phyloP scores from a whole-genome alignment of 345 rosid species.

The Sisymbrium irio region DNA sequence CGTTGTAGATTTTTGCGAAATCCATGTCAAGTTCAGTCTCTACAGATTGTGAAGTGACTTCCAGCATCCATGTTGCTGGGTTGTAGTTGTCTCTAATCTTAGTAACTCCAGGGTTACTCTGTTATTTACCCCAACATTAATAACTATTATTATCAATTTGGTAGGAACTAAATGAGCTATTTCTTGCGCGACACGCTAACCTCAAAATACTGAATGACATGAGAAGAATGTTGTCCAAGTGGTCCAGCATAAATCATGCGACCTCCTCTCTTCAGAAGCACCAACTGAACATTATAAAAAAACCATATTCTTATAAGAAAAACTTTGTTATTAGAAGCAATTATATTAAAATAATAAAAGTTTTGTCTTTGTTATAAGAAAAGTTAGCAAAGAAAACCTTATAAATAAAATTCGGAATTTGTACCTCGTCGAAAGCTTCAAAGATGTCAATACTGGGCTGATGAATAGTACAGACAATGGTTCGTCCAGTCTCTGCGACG shows the following conservation, averaged over 20 bases:
- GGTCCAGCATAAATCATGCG: conserved; percentile 62
- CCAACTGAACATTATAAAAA: conserved; percentile 57
- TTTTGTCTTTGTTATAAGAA: too few relatives aligned
- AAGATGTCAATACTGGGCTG: conserved; percentile 85
- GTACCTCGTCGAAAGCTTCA: conserved; percentile 77
- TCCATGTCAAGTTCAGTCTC: conserved; percentile 59
- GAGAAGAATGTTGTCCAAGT: conserved; percentile 55
- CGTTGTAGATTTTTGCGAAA: conserved; percentile 49
- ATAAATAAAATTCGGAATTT: too few relatives aligned
- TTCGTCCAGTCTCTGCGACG: conserved; percentile 68
- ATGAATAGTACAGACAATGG: conserved; percentile 78
- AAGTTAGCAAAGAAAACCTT: too few relatives aligned
- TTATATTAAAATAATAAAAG: too few relatives aligned
- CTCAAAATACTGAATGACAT: conserved; percentile 65
- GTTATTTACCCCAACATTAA: background rate
- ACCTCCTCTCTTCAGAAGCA: conserved; percentile 67
- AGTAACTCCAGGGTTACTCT: conserved; percentile 55
- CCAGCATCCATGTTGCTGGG: conserved; percentile 85
- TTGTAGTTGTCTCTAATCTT: conserved; percentile 61
- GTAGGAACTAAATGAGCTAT: too few relatives aligned
- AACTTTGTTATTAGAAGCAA: too few relatives aligned
- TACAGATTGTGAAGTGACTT: conserved; percentile 52
- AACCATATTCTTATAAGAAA: too few relatives aligned
- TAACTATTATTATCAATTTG: too few relatives aligned
- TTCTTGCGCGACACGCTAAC: background rate